These are phyloP conservation scores for Elaphomyces granulatus DNA, from an alignment of 495 filamentous ascomycete species.

Conservation along the genomic window DNA sequence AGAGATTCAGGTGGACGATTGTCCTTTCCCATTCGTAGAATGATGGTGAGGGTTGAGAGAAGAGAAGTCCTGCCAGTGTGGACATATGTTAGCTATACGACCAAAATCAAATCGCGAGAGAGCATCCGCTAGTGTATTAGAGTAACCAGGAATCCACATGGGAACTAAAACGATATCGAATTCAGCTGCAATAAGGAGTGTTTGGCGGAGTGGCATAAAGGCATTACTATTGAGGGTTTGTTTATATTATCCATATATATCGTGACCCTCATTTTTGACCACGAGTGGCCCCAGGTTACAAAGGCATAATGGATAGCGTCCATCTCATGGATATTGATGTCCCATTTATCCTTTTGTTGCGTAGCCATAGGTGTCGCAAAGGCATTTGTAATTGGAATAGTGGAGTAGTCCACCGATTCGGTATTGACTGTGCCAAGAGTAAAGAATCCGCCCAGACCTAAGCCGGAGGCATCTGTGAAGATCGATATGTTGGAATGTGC, in stretches of 20 bases:
- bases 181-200: neutral
- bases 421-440: neutral
- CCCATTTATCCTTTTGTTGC: neutral
- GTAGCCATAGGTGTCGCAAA: neutral
- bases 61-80: conserved; percentile 5
- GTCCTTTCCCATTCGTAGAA: neutral
- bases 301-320: neutral
- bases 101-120: neutral
- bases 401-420: neutral
- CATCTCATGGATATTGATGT: neutral
- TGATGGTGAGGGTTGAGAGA: neutral
- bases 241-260: neutral
- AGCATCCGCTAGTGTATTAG: conserved; percentile 4
- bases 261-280: neutral
- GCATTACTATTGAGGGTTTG: neutral
- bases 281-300: neutral
- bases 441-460: neutral
- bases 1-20: conserved; percentile 5
- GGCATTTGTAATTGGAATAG: neutral
- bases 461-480: neutral
- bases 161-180: neutral
- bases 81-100: neutral
- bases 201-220: neutral
- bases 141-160: neutral
- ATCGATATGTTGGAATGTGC: neutral